Percentiles rank a stretch among this genome's conserved stretches.
phyloP scores from a whole-genome alignment of 2,329 filamentous ascomycete species.

The Aureobasidium vineae region DNA sequence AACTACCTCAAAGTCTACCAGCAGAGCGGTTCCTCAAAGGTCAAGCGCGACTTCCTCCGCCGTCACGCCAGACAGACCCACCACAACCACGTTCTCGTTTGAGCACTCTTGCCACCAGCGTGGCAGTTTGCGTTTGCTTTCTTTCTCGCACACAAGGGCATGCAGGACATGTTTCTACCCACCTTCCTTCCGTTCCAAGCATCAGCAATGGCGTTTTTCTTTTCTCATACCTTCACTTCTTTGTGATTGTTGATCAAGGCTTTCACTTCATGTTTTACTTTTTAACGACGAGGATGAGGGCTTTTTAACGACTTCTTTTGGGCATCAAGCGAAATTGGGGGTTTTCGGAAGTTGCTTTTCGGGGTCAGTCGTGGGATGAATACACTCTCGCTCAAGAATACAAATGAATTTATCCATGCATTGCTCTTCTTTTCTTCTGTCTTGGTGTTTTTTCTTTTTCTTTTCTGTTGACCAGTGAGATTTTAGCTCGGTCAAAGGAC shows the following conservation, averaged over 20 bases:
- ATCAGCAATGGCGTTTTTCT: conserved; percentile 7
- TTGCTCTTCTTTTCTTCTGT: no score
- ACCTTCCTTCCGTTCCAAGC: background rate
- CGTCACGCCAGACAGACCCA: conserved; percentile 21
- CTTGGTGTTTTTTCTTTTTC: no score
- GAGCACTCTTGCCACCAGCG: background rate
- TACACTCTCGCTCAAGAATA: conserved; percentile 12
- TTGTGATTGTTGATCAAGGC: conserved; percentile 6
- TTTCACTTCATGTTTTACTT: conserved; percentile 18
- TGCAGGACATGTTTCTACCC: conserved; percentile 9
- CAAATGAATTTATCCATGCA: background rate
- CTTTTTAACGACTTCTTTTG: background rate
- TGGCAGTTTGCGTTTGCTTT: background rate
- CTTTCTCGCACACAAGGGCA: background rate
- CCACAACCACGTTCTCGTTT: conserved; percentile 7
- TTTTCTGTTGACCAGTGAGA: no score
- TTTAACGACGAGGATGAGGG: background rate
- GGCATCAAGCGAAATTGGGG: background rate
- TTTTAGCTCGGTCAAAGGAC: no score
- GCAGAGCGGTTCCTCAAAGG: conserved; percentile 10
- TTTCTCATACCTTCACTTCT: background rate
- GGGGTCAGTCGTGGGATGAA: background rate
- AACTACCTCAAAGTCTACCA: conserved; percentile 33
- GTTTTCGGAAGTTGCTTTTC: background rate
- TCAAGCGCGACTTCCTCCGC: conserved; percentile 24